Percentiles rank a stretch among this genome's conserved stretches.
These are phyloP conservation scores for Physcia stellaris DNA, from an alignment of 495 filamentous ascomycete species.

Conservation along the genomic window DNA sequence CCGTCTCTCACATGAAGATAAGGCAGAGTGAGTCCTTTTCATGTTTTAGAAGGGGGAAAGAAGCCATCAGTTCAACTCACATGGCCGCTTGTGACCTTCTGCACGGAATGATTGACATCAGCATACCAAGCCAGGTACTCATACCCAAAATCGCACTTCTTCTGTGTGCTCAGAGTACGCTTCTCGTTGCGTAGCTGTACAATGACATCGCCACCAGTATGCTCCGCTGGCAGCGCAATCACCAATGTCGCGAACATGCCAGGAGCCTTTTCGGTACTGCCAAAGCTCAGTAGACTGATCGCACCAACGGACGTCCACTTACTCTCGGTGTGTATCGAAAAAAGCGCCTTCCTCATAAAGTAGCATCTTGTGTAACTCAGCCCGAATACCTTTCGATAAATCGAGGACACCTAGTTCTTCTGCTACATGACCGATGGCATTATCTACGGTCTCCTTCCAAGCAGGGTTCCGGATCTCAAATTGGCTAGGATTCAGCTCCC, in stretches of 20 bases:
- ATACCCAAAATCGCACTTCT: slow-evolving; percentile 20
- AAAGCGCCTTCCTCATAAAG: slow-evolving; percentile 41
- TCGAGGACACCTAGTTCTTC: slow-evolving; percentile 5
- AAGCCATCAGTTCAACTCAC: no score
- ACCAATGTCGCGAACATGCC: slow-evolving; percentile 46
- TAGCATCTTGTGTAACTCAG: slow-evolving; percentile 40
- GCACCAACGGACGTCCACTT: neutral
- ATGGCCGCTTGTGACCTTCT: no score
- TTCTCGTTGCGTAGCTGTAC: slow-evolving; percentile 25
- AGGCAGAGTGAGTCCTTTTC: no score
- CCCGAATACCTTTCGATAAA: slow-evolving; percentile 6
- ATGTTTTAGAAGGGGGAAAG: no score
- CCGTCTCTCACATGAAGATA: no score
- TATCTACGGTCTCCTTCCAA: slow-evolving; percentile 14
- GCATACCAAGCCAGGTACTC: slow-evolving; percentile 38
- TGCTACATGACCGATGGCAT: slow-evolving; percentile 2
- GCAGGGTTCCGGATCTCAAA: slow-evolving; percentile 22
- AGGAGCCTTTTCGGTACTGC: slow-evolving; percentile 32
- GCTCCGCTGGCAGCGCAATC: slow-evolving; percentile 36
- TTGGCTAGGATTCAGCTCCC: slow-evolving; percentile 34
- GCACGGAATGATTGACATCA: no score
- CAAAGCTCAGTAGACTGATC: neutral
- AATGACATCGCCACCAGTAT: slow-evolving; percentile 37
- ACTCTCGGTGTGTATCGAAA: slow-evolving; percentile 38
- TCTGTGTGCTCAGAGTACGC: slow-evolving; percentile 20